A percentile compares a stretch with the other conserved stretches of the same genome.
Evolutionary conservation across 768 basidiomycete genomes (phyloP).

Genomic region (Udeniomyces megalosporus): DNA sequence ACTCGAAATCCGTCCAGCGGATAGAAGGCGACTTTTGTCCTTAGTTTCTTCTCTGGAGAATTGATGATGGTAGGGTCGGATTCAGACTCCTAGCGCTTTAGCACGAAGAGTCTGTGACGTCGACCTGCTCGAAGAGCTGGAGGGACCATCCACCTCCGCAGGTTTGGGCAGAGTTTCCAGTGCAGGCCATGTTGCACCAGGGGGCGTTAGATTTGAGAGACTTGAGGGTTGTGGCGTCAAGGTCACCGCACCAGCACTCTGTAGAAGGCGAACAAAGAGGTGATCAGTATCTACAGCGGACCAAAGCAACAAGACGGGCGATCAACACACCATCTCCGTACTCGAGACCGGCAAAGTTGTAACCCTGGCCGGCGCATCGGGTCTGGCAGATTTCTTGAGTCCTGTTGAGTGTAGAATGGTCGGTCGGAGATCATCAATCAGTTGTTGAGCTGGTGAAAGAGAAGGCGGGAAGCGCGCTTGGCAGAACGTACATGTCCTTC

Average conservation of each 20-base stretch:
- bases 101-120: constrained; percentile 1
- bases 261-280: not conserved
- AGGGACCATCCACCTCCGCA: constrained; percentile 16
- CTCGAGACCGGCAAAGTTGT: constrained; percentile 52
- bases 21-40: too few relatives aligned
- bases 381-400: constrained; percentile 48
- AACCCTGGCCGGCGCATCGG: constrained; percentile 57
- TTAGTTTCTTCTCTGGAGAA: too few relatives aligned
- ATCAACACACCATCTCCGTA: constrained; percentile 36
- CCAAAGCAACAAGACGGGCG: not conserved
- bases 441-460: not conserved
- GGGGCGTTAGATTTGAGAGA: constrained; percentile 1
- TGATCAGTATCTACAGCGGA: not conserved
- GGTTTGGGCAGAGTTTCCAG: constrained; percentile 4
- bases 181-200: constrained; percentile 14
- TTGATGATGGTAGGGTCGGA: too few relatives aligned
- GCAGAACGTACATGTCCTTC: not conserved
- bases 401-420: not conserved
- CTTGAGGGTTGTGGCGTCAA: constrained; percentile 1
- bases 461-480: not conserved
- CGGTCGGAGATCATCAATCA: not conserved
- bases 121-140: constrained; percentile 14
- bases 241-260: constrained; percentile 16
- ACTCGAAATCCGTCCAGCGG: too few relatives aligned
- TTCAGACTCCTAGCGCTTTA: too few relatives aligned